A percentile compares a stretch with the other conserved stretches of the same genome.
Conservation (phyloP, 371 early-diverging fungal species). For the Rhizopus delemar region DNA sequence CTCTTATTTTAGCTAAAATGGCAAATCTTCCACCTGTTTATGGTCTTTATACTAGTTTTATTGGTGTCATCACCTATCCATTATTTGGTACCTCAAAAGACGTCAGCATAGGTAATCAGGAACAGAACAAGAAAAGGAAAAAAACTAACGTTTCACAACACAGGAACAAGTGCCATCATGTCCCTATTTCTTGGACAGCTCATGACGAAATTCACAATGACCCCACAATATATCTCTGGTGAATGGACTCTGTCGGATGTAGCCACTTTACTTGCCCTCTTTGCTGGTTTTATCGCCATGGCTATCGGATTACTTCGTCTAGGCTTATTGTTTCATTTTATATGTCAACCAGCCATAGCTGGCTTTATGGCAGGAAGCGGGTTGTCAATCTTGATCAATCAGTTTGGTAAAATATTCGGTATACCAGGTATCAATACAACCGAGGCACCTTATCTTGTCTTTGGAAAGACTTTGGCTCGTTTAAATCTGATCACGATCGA, state of each 20-base stretch:
- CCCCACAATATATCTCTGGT: slow-evolving; percentile 40
- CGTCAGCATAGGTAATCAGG: slow-evolving; percentile 72
- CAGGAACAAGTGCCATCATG: slow-evolving; percentile 79
- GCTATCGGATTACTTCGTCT: slow-evolving; percentile 73
- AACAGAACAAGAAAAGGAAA: neutral
- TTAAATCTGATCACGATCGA: slow-evolving; percentile 55
- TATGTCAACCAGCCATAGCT: slow-evolving; percentile 72
- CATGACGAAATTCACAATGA: slow-evolving; percentile 43
- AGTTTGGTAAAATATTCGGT: slow-evolving; percentile 76
- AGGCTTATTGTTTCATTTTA: slow-evolving; percentile 82
- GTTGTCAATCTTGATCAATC: slow-evolving; percentile 75
- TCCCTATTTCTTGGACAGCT: slow-evolving; percentile 73
- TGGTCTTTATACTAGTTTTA: slow-evolving; percentile 85
- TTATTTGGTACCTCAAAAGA: slow-evolving; percentile 87
- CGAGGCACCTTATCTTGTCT: slow-evolving; percentile 56
- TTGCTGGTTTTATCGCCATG: slow-evolving; percentile 66
- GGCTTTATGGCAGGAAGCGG: slow-evolving; percentile 81
- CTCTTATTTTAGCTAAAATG: slow-evolving; percentile 59
- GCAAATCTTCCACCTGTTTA: slow-evolving; percentile 81
- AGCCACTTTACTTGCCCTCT: slow-evolving; percentile 57
- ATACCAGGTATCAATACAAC: slow-evolving; percentile 66
- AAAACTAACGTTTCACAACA: neutral
- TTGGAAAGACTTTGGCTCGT: slow-evolving; percentile 56
- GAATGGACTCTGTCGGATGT: slow-evolving; percentile 37
- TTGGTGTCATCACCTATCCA: slow-evolving; percentile 76